Percentiles rank a stretch among this genome's conserved stretches.
Evolutionary conservation across 768 basidiomycete genomes (phyloP).

Genomic region (Dioszegia aurantiaca): DNA sequence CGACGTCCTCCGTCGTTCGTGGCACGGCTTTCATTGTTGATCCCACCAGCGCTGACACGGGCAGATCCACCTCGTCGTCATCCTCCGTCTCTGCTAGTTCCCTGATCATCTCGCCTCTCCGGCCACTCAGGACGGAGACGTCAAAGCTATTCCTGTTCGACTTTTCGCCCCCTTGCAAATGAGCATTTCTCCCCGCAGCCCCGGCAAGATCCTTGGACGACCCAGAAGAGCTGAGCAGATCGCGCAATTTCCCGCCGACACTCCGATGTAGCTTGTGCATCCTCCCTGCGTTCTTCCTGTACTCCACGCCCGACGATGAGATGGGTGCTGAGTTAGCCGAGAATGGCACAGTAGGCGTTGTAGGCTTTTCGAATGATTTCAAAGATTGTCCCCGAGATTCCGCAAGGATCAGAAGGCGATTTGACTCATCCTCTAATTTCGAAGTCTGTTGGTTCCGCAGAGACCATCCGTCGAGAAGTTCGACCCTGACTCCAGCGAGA

Average conservation of each 20-base stretch:
- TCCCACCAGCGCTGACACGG: neutral
- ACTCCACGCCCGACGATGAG: conserved; percentile 26
- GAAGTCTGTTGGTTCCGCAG: conserved; percentile 29
- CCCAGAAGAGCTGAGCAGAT: conserved; percentile 31
- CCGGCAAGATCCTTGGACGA: conserved; percentile 3
- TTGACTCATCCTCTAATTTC: conserved; percentile 27
- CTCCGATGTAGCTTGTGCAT: conserved; percentile 42
- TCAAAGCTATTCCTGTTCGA: conserved; percentile 13
- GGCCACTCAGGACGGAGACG: conserved; percentile 1
- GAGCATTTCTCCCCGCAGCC: neutral
- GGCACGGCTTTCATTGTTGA: conserved; percentile 6
- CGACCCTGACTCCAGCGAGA: conserved; percentile 20
- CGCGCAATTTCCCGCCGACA: conserved; percentile 38
- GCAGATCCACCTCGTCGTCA: neutral
- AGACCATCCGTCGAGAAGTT: conserved; percentile 36
- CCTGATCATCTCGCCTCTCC: neutral
- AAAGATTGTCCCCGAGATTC: conserved; percentile 13
- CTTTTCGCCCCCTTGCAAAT: neutral
- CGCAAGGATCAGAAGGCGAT: conserved; percentile 10
- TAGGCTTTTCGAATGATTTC: neutral
- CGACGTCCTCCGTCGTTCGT: neutral
- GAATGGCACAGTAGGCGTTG: neutral
- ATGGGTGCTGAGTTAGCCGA: conserved; percentile 17
- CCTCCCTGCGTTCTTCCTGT: conserved; percentile 25
- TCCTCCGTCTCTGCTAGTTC: conserved; percentile 1